Evolutionary conservation across 2,329 filamentous ascomycete species (phyloP), one percentile per base, ranked within the genome.

Genomic region (Verticillium albo-atrum): DNA sequence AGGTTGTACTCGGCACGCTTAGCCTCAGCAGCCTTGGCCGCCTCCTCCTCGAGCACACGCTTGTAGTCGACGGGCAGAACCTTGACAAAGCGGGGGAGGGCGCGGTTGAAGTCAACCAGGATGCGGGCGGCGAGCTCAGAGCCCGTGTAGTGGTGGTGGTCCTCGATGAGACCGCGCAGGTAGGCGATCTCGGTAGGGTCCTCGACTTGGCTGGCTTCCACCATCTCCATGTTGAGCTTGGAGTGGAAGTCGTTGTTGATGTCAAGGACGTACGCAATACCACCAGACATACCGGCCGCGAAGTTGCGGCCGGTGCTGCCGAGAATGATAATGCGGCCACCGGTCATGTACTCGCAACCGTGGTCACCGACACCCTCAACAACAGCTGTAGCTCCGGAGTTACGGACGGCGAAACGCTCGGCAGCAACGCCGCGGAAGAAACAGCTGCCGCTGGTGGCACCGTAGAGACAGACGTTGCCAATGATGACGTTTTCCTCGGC

Each of bases 261-360:
- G 71, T 98, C 94, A 30, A 98, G 85, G 58, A 97, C 87, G 70
- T 97, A 98, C 20, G 93, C 93, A 69, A 98, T 97, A 82, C 94
- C 94, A 71, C 94, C 94, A 70, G 93, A 97, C 94, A 98, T 98
- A 82, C 94, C 94, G 62, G 94, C 94, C 68, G 93, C 94, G 71
- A 98, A 98, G 82, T 98, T 98, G 68, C 94, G 93, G 53, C 94
- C 94, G 71, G 92, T 97, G 69, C 85, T 87, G 60, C 94, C 94
- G 54, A 98, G 84, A 70, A 96, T 84, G 64, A 98, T 80, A 56
- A 97, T 83, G 71, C 93, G 91, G 72, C 94, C 94, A 73, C 94
- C 94, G 70, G 94, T 97, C 94, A 98, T 98, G 84, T 98, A 98
- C 82, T 98, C 94, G 72, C 93, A 97, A 63, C 92, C 91, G 74